Conservation (phyloP, 345 rosid genomes). For the Cochlearia excelsa region DNA sequence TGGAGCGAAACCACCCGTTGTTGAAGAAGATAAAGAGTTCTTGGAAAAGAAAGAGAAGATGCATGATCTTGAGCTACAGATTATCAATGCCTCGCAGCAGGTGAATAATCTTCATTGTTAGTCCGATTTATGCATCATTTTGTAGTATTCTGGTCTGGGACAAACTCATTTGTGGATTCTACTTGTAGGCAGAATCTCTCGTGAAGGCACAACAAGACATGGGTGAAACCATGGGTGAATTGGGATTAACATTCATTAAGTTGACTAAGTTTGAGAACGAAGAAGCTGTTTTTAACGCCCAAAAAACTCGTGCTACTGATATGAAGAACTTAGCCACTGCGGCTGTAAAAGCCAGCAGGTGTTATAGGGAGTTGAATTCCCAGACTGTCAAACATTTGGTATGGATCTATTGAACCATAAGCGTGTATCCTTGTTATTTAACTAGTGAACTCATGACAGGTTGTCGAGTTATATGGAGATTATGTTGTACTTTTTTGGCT, state of each 20-base stretch:
- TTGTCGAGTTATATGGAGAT: not conserved
- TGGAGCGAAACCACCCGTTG: slow-evolving; percentile 69
- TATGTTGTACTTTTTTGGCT: not conserved
- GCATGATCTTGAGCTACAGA: slow-evolving; percentile 81
- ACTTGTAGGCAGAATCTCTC: slow-evolving; percentile 73
- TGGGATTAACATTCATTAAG: slow-evolving; percentile 86
- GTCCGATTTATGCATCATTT: slow-evolving; percentile 1
- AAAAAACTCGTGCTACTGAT: slow-evolving; percentile 71
- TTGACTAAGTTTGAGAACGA: slow-evolving; percentile 90
- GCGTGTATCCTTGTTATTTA: not conserved
- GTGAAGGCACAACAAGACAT: slow-evolving; percentile 96
- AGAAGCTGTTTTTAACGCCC: slow-evolving; percentile 71
- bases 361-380: slow-evolving; percentile 78
- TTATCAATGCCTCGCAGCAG: slow-evolving; percentile 91
- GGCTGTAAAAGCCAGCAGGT: slow-evolving; percentile 94
- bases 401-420: slow-evolving; percentile 15
- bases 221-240: slow-evolving; percentile 95
- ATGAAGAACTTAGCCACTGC: slow-evolving; percentile 93
- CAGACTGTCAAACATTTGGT: slow-evolving; percentile 97
- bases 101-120: slow-evolving; percentile 34
- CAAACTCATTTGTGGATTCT: slow-evolving; percentile 1
- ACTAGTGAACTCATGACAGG: not conserved
- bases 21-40: slow-evolving; percentile 91
- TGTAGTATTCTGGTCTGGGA: not conserved
- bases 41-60: slow-evolving; percentile 79